phyloP scores from a whole-genome alignment of 2,329 filamentous ascomycete genomes.

The Botryotinia calthae region DNA sequence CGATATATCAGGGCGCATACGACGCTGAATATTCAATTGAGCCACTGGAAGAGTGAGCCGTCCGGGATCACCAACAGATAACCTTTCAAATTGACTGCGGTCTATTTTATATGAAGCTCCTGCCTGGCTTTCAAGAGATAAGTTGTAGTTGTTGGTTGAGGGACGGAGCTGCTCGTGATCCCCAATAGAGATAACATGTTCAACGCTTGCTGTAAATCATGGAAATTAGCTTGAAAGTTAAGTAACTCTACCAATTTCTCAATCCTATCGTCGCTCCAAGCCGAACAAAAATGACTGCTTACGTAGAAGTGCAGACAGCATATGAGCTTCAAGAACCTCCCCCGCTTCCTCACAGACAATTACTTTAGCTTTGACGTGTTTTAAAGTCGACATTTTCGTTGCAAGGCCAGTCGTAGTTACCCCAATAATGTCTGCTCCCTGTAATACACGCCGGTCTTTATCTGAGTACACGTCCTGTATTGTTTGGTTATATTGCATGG shows the following conservation, averaged over 20 bases:
- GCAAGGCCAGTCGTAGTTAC: constrained; percentile 54
- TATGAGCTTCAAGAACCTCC: constrained; percentile 44
- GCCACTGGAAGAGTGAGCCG: constrained; percentile 29
- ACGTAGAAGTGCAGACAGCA: constrained; percentile 38
- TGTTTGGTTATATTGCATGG: neutral
- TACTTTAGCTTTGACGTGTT: constrained; percentile 42
- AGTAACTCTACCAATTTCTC: constrained; percentile 30
- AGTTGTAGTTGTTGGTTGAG: constrained; percentile 28
- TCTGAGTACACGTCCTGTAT: constrained; percentile 21
- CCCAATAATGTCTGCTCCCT: constrained; percentile 47
- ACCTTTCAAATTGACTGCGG: constrained; percentile 34
- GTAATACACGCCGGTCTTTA: constrained; percentile 17
- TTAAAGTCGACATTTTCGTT: constrained; percentile 43
- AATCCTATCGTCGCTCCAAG: too few relatives aligned
- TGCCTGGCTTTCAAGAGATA: constrained; percentile 36
- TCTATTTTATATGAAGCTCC: constrained; percentile 33
- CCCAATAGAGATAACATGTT: constrained; percentile 46
- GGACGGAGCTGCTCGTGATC: constrained; percentile 46
- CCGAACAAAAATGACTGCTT: constrained; percentile 14
- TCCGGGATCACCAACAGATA: constrained; percentile 26
- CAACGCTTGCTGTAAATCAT: constrained; percentile 36
- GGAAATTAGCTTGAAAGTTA: neutral
- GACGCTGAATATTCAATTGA: constrained; percentile 34
- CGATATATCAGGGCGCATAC: constrained; percentile 36
- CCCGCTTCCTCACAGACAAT: constrained; percentile 46